phyloP scores from a whole-genome alignment of 768 basidiomycete species.

The Calocybe cyanea region DNA sequence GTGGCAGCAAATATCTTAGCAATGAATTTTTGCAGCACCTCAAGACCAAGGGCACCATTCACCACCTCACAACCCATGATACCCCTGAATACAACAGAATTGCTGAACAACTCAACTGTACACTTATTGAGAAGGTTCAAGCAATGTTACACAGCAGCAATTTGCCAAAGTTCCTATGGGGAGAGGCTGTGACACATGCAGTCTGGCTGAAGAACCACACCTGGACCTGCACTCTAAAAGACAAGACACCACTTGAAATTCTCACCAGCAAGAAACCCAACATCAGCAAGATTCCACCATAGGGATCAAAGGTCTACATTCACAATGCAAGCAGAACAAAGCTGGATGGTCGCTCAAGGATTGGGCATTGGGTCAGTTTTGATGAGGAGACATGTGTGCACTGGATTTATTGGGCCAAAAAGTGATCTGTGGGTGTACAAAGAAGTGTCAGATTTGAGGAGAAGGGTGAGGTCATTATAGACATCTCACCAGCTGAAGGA shows the following conservation, averaged over 20 bases:
- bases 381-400: constrained; percentile 23
- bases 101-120: constrained; percentile 36
- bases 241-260: constrained; percentile 26
- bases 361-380: constrained; percentile 23
- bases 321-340: constrained; percentile 23
- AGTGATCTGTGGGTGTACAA: constrained; percentile 23
- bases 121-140: constrained; percentile 26
- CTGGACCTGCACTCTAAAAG: constrained; percentile 21
- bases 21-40: constrained; percentile 29
- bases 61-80: constrained; percentile 35
- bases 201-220: constrained; percentile 27
- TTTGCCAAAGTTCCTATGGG: constrained; percentile 37
- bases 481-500: constrained; percentile 3
- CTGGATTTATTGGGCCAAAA: constrained; percentile 30
- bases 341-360: constrained; percentile 15
- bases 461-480: constrained; percentile 2
- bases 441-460: constrained; percentile 21
- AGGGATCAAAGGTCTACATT: constrained; percentile 32
- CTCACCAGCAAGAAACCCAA: constrained; percentile 26
- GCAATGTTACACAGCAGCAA: constrained; percentile 32
- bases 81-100: constrained; percentile 43
- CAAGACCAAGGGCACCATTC: constrained; percentile 30
- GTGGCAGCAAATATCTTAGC: constrained; percentile 39
- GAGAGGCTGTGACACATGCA: constrained; percentile 28
- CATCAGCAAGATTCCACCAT: constrained; percentile 24